phyloP scores from a whole-genome alignment of 2,329 filamentous ascomycete genomes.

The Acrodontium crateriforme region DNA sequence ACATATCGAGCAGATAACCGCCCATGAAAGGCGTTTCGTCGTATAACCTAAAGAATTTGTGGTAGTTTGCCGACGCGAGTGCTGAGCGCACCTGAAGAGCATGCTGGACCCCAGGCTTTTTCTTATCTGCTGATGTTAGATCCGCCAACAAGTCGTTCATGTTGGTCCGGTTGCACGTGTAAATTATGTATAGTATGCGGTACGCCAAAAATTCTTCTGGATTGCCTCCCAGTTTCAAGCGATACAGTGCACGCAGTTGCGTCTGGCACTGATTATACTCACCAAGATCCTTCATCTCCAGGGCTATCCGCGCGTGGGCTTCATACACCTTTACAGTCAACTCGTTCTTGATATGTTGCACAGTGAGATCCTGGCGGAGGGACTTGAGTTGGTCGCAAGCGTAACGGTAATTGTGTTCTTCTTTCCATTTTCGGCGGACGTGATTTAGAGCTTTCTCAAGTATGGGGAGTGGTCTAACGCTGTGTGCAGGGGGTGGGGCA shows the following conservation, averaged over 20 bases:
- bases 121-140: conserved; percentile 96
- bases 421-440: conserved; percentile 87
- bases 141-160: conserved; percentile 97
- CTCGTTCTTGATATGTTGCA: conserved; percentile 91
- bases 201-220: conserved; percentile 96
- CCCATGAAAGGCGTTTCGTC: conserved; percentile 77
- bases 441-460: conserved; percentile 75
- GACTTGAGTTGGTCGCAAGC: conserved; percentile 99
- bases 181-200: conserved; percentile 98
- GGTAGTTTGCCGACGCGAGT: conserved; percentile 86
- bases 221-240: conserved; percentile 73
- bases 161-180: conserved; percentile 94
- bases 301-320: conserved; percentile 89
- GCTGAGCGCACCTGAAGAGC: conserved; percentile 83
- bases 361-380: conserved; percentile 90
- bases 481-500: conserved; percentile 72
- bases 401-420: conserved; percentile 88
- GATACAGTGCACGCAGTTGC: conserved; percentile 84
- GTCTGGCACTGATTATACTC: conserved; percentile 99
- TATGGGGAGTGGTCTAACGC: conserved; percentile 70
- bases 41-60: conserved; percentile 95
- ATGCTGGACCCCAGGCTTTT: conserved; percentile 71
- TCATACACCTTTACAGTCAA: conserved; percentile 96
- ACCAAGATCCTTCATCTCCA: conserved; percentile 98
- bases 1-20: conserved; percentile 98